Base-by-base conservation (phyloP, 306 rosid genomes). In the Phaseolus lunatus region DNA sequence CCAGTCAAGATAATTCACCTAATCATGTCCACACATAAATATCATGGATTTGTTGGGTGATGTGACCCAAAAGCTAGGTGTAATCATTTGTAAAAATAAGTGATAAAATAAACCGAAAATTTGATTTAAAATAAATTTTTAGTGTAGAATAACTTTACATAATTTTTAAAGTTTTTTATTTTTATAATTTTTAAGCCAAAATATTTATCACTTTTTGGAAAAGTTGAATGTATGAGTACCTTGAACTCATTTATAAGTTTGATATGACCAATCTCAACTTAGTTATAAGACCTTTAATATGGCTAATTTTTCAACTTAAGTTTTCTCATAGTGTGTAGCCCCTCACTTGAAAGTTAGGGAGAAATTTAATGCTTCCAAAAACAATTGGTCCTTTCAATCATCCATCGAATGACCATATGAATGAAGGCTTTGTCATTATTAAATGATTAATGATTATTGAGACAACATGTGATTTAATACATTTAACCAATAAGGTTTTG, bases 331-430 rank as follows among this genome's bases (percentile, higher is more conserved):
- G 68, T 29, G 68, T 29, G 67, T 57, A 24, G 65, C 65, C 35
- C 63, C 62, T 54, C 2, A 24, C 63, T 31, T 23, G 35, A 57
- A 57, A 57, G 3, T 23, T 3, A 57, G 64, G 35, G 64, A 4
- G 18, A 57, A 24, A 57, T 57, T 57, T 10, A 57, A 57, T 57
- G 64, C 35, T 57, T 57, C 35, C 35, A 24, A 57, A n/a, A n/a
- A n/a, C n/a, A n/a, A 26, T 27, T 20, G 12, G 37, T 57, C 37
- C 18, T 13, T 57, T 13, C 13, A 39, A 39, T 39, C 45, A 39
- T 39, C 18, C n/a, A 11, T 56, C n/a, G 23, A 23, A 9, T 11
- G n/a, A 16, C 5, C 35, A 24, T n/a, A 9, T 10, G 9, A 56
- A 4, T 23, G 1, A 56, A 1, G 3, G 0, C 35, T 23, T 57